Evolutionary conservation across 2,329 filamentous ascomycete genomes (phyloP), one percentile per base, ranked within the genome.

Genomic region (Paecilomyces sp.): DNA sequence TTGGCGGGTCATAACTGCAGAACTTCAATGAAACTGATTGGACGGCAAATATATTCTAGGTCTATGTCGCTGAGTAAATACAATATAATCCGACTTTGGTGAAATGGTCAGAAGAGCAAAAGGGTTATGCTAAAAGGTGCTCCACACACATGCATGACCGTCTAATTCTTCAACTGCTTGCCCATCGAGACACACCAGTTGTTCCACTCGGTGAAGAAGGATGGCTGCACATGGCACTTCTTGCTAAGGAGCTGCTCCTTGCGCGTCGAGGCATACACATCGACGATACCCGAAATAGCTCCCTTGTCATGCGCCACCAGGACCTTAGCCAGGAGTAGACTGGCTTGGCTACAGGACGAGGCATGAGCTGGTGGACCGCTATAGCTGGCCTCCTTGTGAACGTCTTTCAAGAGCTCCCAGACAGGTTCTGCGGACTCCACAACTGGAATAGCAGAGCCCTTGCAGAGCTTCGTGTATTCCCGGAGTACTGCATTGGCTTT

Each of bases 401-500:
- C 82, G 34, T 82, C 79, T 60, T 79, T 77, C 52, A 97, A 77
- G 8, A 91, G 75, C 9, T 77, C 76, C 70, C 87, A 80, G 47
- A 84, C 75, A 34, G 74, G 68, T 58, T 83, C 75, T 6, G 60
- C 33, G 9, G 77, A 73, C 3, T 78, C 75, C 1, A 83, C 72
- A 58, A 71, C 65, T 57, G 80, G 76, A 55, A 77, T 66, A 54
- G 76, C 72, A 66, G 79, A 72, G 65, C 77, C 78, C 75, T 80
- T 78, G 67, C 77, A 89, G 64, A 85, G 79, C 70, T 88, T 88
- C 58, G 88, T 87, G 70, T 90, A 91, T 60, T 85, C 82, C 61
- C 86, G 83, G 50, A 97, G 81, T 34, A 93, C 83, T n/a, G 83
- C 83, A 63, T 83, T 83, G 0, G 89, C 88, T 69, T 90, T 91